A percentile compares a stretch with the other conserved stretches of the same genome.
Evolutionary conservation across 768 basidiomycete genomes (phyloP).

Genomic region (Kwoniella dejecticola): DNA sequence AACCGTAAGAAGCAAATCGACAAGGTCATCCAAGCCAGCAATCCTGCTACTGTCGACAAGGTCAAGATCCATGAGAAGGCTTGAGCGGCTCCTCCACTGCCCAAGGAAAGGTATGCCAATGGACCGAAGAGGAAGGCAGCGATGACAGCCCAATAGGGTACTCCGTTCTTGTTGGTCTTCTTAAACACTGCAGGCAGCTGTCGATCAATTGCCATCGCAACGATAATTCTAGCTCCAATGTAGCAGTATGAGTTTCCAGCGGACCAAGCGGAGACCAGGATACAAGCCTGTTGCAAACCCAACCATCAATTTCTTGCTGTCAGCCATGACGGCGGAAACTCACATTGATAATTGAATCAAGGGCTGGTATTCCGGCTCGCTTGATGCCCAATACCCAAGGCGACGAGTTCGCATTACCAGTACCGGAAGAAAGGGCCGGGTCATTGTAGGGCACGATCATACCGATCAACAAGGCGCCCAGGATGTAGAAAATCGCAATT

Average conservation of each 20-base stretch:
- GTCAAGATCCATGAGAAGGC: conserved; percentile 41
- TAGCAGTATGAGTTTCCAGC: conserved; percentile 51
- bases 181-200: conserved; percentile 57
- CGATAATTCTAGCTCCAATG: conserved; percentile 58
- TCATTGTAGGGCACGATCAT: conserved; percentile 72
- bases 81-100: conserved; percentile 23
- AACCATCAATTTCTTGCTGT: neutral
- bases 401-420: conserved; percentile 43
- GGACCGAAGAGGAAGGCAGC: conserved; percentile 23
- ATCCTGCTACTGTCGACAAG: conserved; percentile 25
- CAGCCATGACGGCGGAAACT: neutral
- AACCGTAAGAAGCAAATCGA: conserved; percentile 19
- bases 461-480: conserved; percentile 67
- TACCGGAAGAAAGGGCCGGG: neutral
- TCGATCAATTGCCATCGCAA: conserved; percentile 59
- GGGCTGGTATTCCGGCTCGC: conserved; percentile 41
- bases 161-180: conserved; percentile 44
- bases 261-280: conserved; percentile 44
- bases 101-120: conserved; percentile 32
- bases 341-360: conserved; percentile 48
- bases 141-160: conserved; percentile 49
- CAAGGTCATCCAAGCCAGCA: conserved; percentile 38
- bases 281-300: conserved; percentile 9
- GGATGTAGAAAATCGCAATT: conserved; percentile 76
- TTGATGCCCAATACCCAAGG: conserved; percentile 37